Evolutionary conservation across 495 filamentous ascomycete species (phyloP).

Genomic region (Pyronema domesticum): DNA sequence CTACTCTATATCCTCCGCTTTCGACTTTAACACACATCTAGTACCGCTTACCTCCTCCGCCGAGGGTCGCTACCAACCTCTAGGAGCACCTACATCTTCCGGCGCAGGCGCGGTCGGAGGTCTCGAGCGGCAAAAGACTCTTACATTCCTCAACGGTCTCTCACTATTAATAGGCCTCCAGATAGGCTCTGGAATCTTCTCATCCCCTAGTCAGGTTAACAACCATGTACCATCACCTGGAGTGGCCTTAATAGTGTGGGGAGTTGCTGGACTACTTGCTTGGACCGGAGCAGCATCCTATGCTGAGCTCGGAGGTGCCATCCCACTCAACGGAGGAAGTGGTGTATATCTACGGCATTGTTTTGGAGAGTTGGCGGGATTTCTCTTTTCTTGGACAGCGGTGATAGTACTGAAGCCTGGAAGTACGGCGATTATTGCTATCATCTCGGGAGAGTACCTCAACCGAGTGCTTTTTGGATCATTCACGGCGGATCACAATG

Average conservation of each 20-base stretch:
- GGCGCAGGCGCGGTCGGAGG: slow-evolving; percentile 32
- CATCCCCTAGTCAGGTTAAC: slow-evolving; percentile 85
- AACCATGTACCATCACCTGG: slow-evolving; percentile 82
- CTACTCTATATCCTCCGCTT: slow-evolving; percentile 79
- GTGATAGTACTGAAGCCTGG: slow-evolving; percentile 89
- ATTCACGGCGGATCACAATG: slow-evolving; percentile 61
- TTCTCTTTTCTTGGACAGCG: slow-evolving; percentile 90
- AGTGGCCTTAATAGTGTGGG: slow-evolving; percentile 77
- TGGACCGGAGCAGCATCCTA: slow-evolving; percentile 97
- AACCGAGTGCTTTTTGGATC: slow-evolving; percentile 47
- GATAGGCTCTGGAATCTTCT: slow-evolving; percentile 96
- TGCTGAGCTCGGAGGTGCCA: slow-evolving; percentile 87
- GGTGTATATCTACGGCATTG: slow-evolving; percentile 91
- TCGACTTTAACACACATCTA: slow-evolving; percentile 79
- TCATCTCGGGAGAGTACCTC: slow-evolving; percentile 94
- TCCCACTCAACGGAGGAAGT: slow-evolving; percentile 84
- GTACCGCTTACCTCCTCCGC: slow-evolving; percentile 83
- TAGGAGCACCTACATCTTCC: slow-evolving; percentile 49
- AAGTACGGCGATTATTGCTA: slow-evolving; percentile 79
- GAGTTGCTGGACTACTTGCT: slow-evolving; percentile 69
- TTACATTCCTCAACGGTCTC: slow-evolving; percentile 86
- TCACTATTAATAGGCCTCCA: slow-evolving; percentile 81
- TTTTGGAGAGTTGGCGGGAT: slow-evolving; percentile 79
- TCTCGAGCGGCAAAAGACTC: slow-evolving; percentile 82
- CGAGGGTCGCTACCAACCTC: slow-evolving; percentile 57